Evolutionary conservation across 2,329 filamentous ascomycete species (phyloP).

Genomic region (Ascocoryne sarcoides): DNA sequence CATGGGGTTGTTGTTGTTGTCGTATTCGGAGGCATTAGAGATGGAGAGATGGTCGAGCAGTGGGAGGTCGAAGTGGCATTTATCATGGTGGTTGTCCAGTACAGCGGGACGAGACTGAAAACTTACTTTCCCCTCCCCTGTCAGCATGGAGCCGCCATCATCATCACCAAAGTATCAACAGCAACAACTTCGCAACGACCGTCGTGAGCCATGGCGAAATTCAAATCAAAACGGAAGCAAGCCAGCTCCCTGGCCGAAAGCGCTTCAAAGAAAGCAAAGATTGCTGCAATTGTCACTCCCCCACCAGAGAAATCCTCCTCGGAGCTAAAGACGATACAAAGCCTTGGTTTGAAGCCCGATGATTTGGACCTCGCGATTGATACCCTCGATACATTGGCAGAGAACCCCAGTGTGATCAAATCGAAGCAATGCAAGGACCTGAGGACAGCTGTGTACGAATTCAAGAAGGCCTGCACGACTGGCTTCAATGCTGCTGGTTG

Average conservation of each 20-base stretch:
- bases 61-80: too few species aligned
- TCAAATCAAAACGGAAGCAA: conserved; percentile 40
- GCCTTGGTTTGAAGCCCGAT: conserved; percentile 53
- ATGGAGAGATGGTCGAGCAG: too few species aligned
- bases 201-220: conserved; percentile 37
- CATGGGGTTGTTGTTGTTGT: too few species aligned
- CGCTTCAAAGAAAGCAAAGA: conserved; percentile 34
- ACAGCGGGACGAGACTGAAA: too few species aligned
- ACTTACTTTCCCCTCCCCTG: too few species aligned
- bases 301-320: conserved; percentile 28
- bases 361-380: conserved; percentile 61
- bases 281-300: conserved; percentile 27
- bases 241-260: conserved; percentile 30
- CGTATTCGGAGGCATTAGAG: too few species aligned
- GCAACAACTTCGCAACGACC: too few species aligned
- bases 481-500: conserved; percentile 49
- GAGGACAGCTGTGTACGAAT: conserved; percentile 58
- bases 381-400: conserved; percentile 48
- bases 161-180: too few species aligned
- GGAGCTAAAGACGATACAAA: conserved; percentile 42
- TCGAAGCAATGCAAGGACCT: conserved; percentile 59
- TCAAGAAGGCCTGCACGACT: conserved; percentile 59
- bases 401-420: conserved; percentile 56
- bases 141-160: too few species aligned
- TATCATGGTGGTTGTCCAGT: too few species aligned